These are phyloP conservation scores for Mucuna pruriens DNA, from an alignment of 306 rosid species.

Conservation along the genomic window DNA sequence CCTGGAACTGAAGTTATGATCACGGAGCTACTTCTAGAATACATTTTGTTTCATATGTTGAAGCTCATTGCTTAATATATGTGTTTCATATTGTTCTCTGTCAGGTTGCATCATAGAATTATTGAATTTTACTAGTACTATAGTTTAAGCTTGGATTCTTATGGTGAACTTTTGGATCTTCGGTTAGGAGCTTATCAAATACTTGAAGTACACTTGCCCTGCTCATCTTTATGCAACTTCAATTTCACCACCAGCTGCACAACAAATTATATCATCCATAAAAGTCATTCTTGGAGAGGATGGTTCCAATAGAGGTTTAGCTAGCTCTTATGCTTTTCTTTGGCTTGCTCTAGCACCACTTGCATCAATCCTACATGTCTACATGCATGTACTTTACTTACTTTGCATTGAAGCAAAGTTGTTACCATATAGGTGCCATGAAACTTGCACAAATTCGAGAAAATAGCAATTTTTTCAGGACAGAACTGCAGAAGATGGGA, in stretches of 20 bases:
- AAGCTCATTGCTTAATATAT: background rate
- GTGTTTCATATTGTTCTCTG: background rate
- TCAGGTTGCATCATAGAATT: background rate
- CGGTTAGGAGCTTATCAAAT: constrained; percentile 67
- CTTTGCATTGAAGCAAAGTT: constrained; percentile 18
- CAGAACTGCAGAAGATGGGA: constrained; percentile 83
- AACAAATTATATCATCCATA: constrained; percentile 76
- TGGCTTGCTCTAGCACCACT: background rate
- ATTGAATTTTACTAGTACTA: background rate
- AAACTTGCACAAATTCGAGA: constrained; percentile 77
- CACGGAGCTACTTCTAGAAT: background rate
- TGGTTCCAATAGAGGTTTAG: constrained; percentile 79
- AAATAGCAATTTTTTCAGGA: constrained; percentile 82
- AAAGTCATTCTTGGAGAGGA: constrained; percentile 85
- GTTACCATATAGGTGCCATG: constrained; percentile 59
- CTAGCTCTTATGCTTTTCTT: background rate
- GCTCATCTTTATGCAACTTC: constrained; percentile 90
- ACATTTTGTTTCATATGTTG: background rate
- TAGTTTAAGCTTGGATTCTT: background rate
- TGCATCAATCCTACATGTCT: background rate
- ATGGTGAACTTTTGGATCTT: background rate
- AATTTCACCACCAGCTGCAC: constrained; percentile 86
- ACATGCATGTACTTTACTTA: background rate
- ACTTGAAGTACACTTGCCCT: constrained; percentile 73
- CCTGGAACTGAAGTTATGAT: background rate